Evolutionary conservation across 495 filamentous ascomycete species (phyloP).

Genomic region (Hypoxylon crocopeplum): DNA sequence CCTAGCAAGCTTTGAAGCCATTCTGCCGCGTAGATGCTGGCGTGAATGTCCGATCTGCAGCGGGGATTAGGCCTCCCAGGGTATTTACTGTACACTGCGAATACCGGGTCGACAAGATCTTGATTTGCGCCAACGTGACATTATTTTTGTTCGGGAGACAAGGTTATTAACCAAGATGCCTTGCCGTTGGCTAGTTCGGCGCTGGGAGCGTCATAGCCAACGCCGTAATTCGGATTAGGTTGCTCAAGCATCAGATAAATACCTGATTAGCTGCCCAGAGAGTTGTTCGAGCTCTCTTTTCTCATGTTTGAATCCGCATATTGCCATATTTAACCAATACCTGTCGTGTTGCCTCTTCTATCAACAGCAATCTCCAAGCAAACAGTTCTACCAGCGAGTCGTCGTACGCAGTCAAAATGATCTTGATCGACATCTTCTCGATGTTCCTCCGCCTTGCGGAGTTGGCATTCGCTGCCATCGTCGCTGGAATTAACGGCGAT

Average conservation of each 20-base stretch:
- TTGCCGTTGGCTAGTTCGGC: constrained; percentile 1
- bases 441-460: constrained; percentile 56
- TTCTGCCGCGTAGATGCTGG: constrained; percentile 15
- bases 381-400: neutral
- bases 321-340: too few species aligned
- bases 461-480: constrained; percentile 55
- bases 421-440: constrained; percentile 47
- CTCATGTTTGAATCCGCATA: neutral
- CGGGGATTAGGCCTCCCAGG: neutral
- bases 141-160: neutral
- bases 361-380: neutral
- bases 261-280: constrained; percentile 16
- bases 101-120: neutral
- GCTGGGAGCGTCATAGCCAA: constrained; percentile 14
- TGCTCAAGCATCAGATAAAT: constrained; percentile 22
- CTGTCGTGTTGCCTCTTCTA: neutral
- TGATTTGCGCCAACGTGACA: constrained; percentile 13
- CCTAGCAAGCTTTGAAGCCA: constrained; percentile 5
- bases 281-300: neutral
- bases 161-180: neutral
- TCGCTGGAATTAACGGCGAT: constrained; percentile 54
- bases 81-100: neutral
- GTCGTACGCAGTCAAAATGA: constrained; percentile 41
- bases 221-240: neutral
- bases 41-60: constrained; percentile 22